A percentile compares a stretch with the other conserved stretches of the same genome.
These are phyloP conservation scores for Isatis lusitanica DNA, from an alignment of 441 rosid genomes.

Conservation along the genomic window DNA sequence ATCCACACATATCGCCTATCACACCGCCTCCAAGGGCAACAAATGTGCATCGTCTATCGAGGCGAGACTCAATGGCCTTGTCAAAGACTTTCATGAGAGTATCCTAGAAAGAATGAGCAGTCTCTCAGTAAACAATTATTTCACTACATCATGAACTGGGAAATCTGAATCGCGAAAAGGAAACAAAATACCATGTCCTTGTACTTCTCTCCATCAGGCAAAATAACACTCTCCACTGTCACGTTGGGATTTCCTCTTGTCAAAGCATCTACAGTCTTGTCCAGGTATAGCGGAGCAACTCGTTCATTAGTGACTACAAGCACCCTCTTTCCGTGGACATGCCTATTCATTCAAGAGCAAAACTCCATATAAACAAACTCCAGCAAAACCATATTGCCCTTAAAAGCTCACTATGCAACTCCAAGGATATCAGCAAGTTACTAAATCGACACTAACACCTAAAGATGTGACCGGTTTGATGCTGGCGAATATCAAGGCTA, in stretches of 20 bases:
- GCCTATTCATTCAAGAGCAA: conserved; percentile 43
- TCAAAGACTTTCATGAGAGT: conserved; percentile 88
- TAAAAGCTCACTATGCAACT: background rate
- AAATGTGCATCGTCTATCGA: conserved; percentile 82
- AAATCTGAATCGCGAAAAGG: background rate
- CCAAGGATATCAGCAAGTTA: conserved; percentile 8
- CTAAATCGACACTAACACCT: background rate
- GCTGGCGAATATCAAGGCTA: background rate
- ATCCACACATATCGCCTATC: conserved; percentile 97
- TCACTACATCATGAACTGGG: background rate
- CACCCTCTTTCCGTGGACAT: conserved; percentile 92
- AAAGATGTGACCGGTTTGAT: background rate
- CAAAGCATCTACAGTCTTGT: conserved; percentile 75
- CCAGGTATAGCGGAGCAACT: conserved; percentile 74
- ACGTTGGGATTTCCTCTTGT: conserved; percentile 80
- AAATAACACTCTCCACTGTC: conserved; percentile 73
- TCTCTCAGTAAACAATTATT: background rate
- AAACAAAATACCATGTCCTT: conserved; percentile 69
- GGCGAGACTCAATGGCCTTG: conserved; percentile 87
- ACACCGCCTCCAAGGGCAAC: conserved; percentile 99
- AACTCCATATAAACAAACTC: background rate
- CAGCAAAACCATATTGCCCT: background rate
- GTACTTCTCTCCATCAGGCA: conserved; percentile 92
- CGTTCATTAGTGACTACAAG: conserved; percentile 84
- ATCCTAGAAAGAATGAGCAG: conserved; percentile 49